A percentile compares a stretch with the other conserved stretches of the same genome.
Evolutionary conservation across 805 yeast genomes (phyloP).

Genomic region (Blastobotrys robertii): DNA sequence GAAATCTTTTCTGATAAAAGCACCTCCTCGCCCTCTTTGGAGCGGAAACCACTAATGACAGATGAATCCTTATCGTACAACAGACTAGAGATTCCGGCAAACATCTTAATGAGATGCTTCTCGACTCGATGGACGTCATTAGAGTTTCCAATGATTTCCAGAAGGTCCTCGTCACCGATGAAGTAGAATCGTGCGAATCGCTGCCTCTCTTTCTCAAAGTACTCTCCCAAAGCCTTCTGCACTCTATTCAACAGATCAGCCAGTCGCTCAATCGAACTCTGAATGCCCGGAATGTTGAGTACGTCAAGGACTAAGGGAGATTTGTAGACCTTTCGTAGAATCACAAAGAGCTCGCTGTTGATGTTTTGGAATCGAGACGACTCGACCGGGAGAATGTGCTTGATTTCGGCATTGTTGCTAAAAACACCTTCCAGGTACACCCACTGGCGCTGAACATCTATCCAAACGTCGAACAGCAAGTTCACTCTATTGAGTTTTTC

Average conservation of each 20-base stretch:
- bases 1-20: constrained; percentile 36
- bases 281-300: constrained; percentile 40
- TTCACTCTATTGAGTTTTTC: constrained; percentile 41
- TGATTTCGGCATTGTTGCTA: constrained; percentile 42
- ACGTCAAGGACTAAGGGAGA: constrained; percentile 45
- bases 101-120: constrained; percentile 60
- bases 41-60: constrained; percentile 37
- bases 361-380: constrained; percentile 53
- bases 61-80: constrained; percentile 27
- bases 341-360: constrained; percentile 48
- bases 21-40: constrained; percentile 60
- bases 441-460: constrained; percentile 85
- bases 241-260: constrained; percentile 49
- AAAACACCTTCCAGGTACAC: constrained; percentile 75
- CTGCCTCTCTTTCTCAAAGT: constrained; percentile 69
- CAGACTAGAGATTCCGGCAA: constrained; percentile 48
- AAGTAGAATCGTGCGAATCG: constrained; percentile 76
- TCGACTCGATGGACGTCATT: constrained; percentile 38
- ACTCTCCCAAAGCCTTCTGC: constrained; percentile 60
- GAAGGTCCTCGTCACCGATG: constrained; percentile 80
- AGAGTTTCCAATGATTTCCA: constrained; percentile 69
- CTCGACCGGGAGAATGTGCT: constrained; percentile 59
- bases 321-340: constrained; percentile 42
- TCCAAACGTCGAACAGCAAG: constrained; percentile 56
- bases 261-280: constrained; percentile 37